These are phyloP conservation scores for Amphicarpaea edgeworthii DNA, from an alignment of 306 rosid genomes.

Conservation along the genomic window DNA sequence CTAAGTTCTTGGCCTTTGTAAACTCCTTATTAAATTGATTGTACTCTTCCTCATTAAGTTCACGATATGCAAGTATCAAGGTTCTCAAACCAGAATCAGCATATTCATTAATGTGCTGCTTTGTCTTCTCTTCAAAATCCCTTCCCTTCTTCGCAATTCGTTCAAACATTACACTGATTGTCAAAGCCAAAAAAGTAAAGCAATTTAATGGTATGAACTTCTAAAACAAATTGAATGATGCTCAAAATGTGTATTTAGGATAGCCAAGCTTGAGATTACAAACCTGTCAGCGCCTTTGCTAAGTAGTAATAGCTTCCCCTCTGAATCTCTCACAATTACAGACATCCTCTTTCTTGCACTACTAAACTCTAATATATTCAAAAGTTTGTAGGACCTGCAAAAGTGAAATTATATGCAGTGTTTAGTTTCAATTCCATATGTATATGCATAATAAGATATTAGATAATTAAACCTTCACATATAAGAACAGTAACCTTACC, in stretches of 20 bases:
- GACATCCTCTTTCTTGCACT: constrained; percentile 99
- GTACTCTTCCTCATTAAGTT: constrained; percentile 76
- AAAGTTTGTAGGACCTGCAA: constrained; percentile 76
- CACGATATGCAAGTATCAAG: constrained; percentile 86
- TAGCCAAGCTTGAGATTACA: constrained; percentile 45
- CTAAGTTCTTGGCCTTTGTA: constrained; percentile 77
- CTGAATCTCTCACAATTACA: constrained; percentile 72
- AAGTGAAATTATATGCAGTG: constrained; percentile 24
- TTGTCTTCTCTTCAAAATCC: constrained; percentile 82
- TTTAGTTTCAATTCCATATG: constrained; percentile 34
- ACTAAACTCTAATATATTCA: constrained; percentile 82
- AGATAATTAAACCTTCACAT: constrained; percentile 21
- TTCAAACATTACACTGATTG: constrained; percentile 93
- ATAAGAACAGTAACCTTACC: constrained; percentile 59
- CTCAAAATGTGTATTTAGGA: constrained; percentile 17
- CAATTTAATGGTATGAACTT: constrained; percentile 32
- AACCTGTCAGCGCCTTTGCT: constrained; percentile 99
- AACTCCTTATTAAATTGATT: constrained; percentile 62
- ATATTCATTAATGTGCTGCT: constrained; percentile 74
- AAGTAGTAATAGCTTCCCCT: constrained; percentile 76
- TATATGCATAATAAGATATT: background rate
- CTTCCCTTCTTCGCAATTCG: constrained; percentile 79
- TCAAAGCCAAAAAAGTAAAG: constrained; percentile 35
- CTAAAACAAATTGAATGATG: constrained; percentile 11
- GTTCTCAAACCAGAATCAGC: constrained; percentile 99